Conservation (phyloP, 2,329 filamentous ascomycete genomes). For the Acrocalymma vagum region DNA sequence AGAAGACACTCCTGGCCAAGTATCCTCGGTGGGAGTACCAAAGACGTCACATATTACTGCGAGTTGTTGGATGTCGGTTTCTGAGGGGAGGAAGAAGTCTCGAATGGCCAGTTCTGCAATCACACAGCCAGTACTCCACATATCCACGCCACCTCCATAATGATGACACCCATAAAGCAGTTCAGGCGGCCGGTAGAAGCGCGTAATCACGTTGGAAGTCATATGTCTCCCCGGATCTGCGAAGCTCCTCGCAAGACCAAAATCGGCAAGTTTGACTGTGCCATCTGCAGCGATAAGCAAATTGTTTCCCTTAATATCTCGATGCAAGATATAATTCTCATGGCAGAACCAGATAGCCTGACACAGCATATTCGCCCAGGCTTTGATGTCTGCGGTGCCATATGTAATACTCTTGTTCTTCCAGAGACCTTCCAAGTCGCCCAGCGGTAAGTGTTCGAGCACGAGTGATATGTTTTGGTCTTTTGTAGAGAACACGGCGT, state of each 20-base stretch:
- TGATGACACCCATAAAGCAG: conserved; percentile 88
- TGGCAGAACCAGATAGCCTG: conserved; percentile 97
- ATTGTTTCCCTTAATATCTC: conserved; percentile 99
- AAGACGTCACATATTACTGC: conserved; percentile 83
- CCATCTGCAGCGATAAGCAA: conserved; percentile 92
- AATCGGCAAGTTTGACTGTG: conserved; percentile 95
- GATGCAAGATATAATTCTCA: conserved; percentile 90
- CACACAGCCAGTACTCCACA: conserved; percentile 93
- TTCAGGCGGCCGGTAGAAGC: conserved; percentile 96
- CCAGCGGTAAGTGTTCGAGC: conserved; percentile 90
- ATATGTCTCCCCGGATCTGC: conserved; percentile 88
- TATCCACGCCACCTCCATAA: conserved; percentile 89
- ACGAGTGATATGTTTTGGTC: conserved; percentile 97
- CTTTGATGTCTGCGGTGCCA: conserved; percentile 89
- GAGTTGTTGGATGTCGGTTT: conserved; percentile 87
- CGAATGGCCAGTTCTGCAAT: conserved; percentile 90
- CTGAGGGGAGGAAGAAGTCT: conserved; percentile 82
- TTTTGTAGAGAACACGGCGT: conserved; percentile 94
- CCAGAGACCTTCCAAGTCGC: conserved; percentile 87
- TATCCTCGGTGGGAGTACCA: conserved; percentile 90
- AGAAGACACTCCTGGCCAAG: conserved; percentile 90
- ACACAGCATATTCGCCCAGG: conserved; percentile 98
- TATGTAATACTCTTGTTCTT: conserved; percentile 86
- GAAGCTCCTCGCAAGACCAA: conserved; percentile 89
- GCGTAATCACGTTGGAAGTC: conserved; percentile 94